Conservation (phyloP, 169 alveolate genomes). For the Plasmodium vinckei region DNA sequence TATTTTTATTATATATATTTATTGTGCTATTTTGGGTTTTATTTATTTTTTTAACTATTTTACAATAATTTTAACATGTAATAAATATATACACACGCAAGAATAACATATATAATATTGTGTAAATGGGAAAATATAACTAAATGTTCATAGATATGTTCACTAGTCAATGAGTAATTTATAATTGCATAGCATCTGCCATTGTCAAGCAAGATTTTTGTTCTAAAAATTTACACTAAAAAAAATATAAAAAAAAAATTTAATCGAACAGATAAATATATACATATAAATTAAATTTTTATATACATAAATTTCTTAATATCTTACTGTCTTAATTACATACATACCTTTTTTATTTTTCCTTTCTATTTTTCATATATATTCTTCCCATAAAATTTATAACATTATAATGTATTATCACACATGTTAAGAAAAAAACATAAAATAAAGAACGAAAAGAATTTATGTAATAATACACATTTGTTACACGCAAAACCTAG, state of each 20-base stretch:
- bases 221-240: slow-evolving; percentile 31
- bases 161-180: background rate
- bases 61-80: no score
- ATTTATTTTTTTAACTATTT: no score
- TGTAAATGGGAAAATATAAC: background rate
- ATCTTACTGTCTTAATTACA: slow-evolving; percentile 30
- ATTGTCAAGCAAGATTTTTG: slow-evolving; percentile 12
- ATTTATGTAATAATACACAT: slow-evolving; percentile 18
- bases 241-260: slow-evolving; percentile 31
- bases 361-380: slow-evolving; percentile 5
- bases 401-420: background rate
- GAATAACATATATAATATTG: slow-evolving; percentile 8
- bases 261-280: background rate
- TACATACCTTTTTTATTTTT: slow-evolving; percentile 9
- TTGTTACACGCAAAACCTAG: slow-evolving; percentile 18
- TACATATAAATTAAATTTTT: slow-evolving; percentile 4
- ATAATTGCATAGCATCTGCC: slow-evolving; percentile 43
- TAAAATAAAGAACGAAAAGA: slow-evolving; percentile 1
- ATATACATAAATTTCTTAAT: slow-evolving; percentile 33
- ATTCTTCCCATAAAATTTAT: slow-evolving; percentile 3
- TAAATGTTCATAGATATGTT: slow-evolving; percentile 1
- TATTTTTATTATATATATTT: no score
- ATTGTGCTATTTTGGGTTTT: no score
- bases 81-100: background rate
- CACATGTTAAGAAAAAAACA: background rate